Evolutionary conservation across 768 basidiomycete genomes (phyloP), one percentile per base, ranked within the genome.

Genomic region (Suillus subaureus): DNA sequence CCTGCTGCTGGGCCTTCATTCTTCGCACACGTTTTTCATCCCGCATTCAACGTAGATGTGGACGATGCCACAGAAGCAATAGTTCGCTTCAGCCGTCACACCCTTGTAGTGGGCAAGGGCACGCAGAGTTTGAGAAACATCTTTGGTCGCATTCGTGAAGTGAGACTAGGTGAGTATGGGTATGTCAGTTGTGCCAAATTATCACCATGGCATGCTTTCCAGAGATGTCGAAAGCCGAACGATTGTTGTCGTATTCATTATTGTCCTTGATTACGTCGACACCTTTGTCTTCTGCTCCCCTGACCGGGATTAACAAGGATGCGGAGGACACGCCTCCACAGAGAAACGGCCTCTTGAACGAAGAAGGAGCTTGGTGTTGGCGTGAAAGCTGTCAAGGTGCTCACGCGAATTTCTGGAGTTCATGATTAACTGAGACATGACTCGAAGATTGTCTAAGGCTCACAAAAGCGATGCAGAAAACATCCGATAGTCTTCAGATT

Each of bases 341-440:
- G 63, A 73, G 74, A n/a, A 86, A 82, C 64, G 89, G 90, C 0
- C 71, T 90, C 60, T 70, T 87, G 62, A 94, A 94, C 68, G 80
- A 81, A 11, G 85, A 91, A 31, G 89, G 91, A 1, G 93, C 91
- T 4, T 92, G 94, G 91, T 94, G 93, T 74, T 96, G 93, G 93
- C 83, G 88, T 31, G 92, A 95, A 62, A 83, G 82, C 3, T 94
- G 93, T 73, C 76, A 83, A 73, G 88, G 92, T 91, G 70, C 49
- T 42, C 18, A 26, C 23, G 18, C 16, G 40, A 43, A 40, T 8
- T n/a, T 55, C 31, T 23, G 23, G 40, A 23, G 21, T 61, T 28
- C 18, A 42, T 33, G 54, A 51, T 39, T 43, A 40, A 47, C 39
- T 56, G 37, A 39, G 52, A 61, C 51, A 26, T 49, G 21, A 26